These are phyloP conservation scores for Triticum timopheevii DNA, from an alignment of 176 grass and related monocot species.

Conservation along the genomic window DNA sequence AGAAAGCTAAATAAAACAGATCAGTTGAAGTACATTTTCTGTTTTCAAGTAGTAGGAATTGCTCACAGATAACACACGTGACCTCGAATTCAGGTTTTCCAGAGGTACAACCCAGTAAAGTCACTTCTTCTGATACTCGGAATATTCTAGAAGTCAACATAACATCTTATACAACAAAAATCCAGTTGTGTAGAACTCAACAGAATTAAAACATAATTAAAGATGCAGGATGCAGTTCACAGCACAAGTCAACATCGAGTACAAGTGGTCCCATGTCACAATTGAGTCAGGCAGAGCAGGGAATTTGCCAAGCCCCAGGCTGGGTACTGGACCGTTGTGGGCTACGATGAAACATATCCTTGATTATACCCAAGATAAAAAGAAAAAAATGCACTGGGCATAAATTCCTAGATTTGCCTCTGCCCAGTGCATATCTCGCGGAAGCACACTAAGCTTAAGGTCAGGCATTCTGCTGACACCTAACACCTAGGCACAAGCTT, in stretches of 20 bases:
- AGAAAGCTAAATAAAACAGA: background rate
- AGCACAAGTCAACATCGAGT: background rate
- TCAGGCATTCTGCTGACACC: background rate
- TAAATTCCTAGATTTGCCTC: background rate
- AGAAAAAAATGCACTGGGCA: background rate
- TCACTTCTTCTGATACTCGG: slow-evolving; percentile 4
- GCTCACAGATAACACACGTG: slow-evolving; percentile 9
- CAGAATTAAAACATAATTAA: background rate
- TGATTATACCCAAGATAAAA: background rate
- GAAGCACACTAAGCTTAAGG: background rate
- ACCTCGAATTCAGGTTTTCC: background rate
- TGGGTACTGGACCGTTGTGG: background rate
- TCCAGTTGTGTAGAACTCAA: background rate
- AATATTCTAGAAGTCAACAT: background rate
- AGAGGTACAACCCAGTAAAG: background rate
- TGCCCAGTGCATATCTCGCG: background rate
- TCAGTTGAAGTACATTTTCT: background rate
- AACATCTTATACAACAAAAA: background rate
- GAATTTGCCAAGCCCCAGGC: background rate
- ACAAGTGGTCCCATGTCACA: background rate
- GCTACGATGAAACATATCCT: background rate
- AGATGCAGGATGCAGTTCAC: background rate
- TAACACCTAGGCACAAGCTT: background rate
- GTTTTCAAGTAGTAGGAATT: background rate
- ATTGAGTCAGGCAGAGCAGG: background rate